Evolutionary conservation across 2,329 filamentous ascomycete species (phyloP).

Genomic region (Byssochlamys sp.): DNA sequence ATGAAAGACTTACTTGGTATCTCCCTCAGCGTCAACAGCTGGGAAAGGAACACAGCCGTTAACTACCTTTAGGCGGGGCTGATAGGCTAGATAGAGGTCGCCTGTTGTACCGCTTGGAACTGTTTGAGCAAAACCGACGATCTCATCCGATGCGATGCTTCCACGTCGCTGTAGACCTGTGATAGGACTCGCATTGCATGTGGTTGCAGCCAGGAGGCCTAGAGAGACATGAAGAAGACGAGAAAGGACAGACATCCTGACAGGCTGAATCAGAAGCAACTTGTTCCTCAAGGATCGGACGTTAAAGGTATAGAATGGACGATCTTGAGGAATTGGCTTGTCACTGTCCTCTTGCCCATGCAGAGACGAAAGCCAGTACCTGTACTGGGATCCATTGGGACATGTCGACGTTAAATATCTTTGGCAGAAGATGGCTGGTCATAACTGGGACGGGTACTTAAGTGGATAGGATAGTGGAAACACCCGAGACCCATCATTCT

Average conservation of each 20-base stretch:
- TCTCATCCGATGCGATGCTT: constrained; percentile 35
- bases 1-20: constrained; percentile 42
- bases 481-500: neutral
- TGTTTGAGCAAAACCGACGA: constrained; percentile 47
- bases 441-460: neutral
- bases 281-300: neutral
- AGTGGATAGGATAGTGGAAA: neutral
- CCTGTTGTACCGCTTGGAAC: constrained; percentile 42
- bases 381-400: neutral
- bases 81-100: constrained; percentile 45
- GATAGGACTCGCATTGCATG: neutral
- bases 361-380: neutral
- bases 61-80: constrained; percentile 46
- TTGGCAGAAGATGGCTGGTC: neutral
- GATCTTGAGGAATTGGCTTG: neutral
- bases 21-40: constrained; percentile 48
- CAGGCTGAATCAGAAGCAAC: neutral
- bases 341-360: neutral
- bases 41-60: constrained; percentile 57
- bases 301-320: neutral
- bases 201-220: neutral
- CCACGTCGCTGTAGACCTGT: constrained; percentile 21
- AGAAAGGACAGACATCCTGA: neutral
- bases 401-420: neutral
- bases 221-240: neutral